These are phyloP conservation scores for Pseudopithomyces maydicus DNA, from an alignment of 2,329 filamentous ascomycete species.

Conservation along the genomic window DNA sequence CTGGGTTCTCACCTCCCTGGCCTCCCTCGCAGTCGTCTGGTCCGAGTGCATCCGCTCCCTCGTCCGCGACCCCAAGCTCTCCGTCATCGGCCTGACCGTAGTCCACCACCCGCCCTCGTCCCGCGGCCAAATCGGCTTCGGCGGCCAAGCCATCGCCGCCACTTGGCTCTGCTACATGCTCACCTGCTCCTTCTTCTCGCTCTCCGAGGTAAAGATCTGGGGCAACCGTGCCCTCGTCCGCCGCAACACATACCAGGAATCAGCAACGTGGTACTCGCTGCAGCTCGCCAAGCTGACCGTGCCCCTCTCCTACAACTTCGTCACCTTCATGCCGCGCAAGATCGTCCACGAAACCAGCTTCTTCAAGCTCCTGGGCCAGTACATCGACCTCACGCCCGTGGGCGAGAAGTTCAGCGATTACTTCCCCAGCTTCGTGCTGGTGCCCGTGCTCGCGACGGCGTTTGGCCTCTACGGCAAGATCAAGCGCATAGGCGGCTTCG, in stretches of 20 bases:
- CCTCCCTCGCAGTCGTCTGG: constrained; percentile 86
- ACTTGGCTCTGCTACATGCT: constrained; percentile 98
- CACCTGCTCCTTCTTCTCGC: constrained; percentile 80
- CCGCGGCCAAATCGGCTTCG: constrained; percentile 79
- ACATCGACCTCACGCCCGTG: constrained; percentile 82
- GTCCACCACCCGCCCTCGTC: constrained; percentile 76
- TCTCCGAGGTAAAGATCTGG: constrained; percentile 97
- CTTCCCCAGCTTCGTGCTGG: constrained; percentile 84
- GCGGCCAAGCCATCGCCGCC: constrained; percentile 81
- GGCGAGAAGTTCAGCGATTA: constrained; percentile 84
- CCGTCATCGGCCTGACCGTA: constrained; percentile 69
- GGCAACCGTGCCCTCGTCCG: constrained; percentile 87
- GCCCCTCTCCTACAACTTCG: constrained; percentile 93
- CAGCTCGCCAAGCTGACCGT: constrained; percentile 93
- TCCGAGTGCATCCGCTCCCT: constrained; percentile 89
- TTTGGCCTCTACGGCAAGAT: constrained; percentile 90
- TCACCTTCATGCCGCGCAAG: constrained; percentile 78
- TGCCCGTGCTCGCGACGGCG: constrained; percentile 82
- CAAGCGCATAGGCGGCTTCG: constrained; percentile 78
- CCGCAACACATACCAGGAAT: constrained; percentile 90
- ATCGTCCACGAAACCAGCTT: constrained; percentile 82
- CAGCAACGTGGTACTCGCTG: constrained; percentile 92
- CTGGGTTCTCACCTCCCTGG: constrained; percentile 71
- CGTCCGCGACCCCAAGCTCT: constrained; percentile 66
- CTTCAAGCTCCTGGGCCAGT: constrained; percentile 80